A percentile compares a stretch with the other conserved stretches of the same genome.
Conservation (phyloP, 805 yeast species). For the Hanseniaspora mollemarum region DNA sequence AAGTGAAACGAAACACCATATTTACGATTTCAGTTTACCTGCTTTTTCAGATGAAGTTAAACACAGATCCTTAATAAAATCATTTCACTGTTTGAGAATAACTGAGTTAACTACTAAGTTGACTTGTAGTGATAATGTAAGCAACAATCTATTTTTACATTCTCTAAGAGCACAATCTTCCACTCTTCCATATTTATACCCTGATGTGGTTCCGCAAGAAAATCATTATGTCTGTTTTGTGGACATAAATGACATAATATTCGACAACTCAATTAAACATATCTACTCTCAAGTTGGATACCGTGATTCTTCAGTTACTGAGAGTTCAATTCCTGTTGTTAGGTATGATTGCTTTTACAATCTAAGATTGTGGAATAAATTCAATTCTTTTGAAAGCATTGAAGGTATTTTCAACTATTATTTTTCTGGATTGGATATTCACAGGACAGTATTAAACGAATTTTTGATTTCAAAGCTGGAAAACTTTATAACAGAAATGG, state of each 20-base stretch:
- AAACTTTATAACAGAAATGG: conserved; percentile 11
- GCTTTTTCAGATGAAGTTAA: conserved; percentile 4
- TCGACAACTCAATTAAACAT: conserved; percentile 1
- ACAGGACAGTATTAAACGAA: conserved; percentile 1
- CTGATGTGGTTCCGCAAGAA: conserved; percentile 11
- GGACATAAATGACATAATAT: conserved; percentile 1
- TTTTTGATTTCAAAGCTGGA: conserved; percentile 5
- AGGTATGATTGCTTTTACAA: not conserved
- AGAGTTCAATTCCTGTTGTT: not conserved
- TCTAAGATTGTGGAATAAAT: conserved; percentile 11
- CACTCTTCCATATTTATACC: conserved; percentile 11
- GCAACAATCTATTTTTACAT: conserved; percentile 8
- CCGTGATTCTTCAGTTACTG: not conserved
- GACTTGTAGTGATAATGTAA: not conserved
- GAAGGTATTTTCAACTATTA: not conserved
- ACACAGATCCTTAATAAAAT: not conserved
- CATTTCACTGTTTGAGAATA: conserved; percentile 9
- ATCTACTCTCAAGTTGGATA: conserved; percentile 12
- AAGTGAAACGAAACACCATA: not conserved
- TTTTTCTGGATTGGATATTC: not conserved
- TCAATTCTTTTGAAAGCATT: not conserved
- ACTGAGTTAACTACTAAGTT: conserved; percentile 9
- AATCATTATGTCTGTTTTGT: conserved; percentile 13
- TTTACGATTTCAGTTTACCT: conserved; percentile 3
- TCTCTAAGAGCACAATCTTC: conserved; percentile 6